Conservation (phyloP, 1,284 basidiomycete species). For the Tetrapyrgos nigripes region DNA sequence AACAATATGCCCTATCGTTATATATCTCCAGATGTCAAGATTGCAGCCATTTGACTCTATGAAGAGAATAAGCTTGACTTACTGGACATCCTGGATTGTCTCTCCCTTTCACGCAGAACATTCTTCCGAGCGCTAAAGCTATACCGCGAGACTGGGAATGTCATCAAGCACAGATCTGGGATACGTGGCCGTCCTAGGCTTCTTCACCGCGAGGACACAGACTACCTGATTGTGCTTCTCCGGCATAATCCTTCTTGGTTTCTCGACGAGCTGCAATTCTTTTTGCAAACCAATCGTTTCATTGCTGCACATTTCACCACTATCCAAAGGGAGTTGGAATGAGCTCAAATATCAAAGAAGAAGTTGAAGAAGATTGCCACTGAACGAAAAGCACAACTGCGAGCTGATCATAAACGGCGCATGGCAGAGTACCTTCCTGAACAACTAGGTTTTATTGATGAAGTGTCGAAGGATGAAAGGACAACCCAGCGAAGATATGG, state of each 20-base stretch:
- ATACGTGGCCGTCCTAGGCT: conserved; percentile 21
- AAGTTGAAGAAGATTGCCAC: conserved; percentile 14
- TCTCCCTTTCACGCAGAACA: conserved; percentile 23
- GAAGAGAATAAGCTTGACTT: conserved; percentile 23
- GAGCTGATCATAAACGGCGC: conserved; percentile 10
- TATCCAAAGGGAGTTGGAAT: conserved; percentile 26
- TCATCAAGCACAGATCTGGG: conserved; percentile 19
- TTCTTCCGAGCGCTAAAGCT: conserved; percentile 30
- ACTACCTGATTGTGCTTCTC: conserved; percentile 32
- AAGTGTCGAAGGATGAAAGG: conserved; percentile 26
- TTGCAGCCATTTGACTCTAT: conserved; percentile 32
- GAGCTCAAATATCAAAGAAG: neutral
- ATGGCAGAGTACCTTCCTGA: conserved; percentile 20
- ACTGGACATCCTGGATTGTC: conserved; percentile 27
- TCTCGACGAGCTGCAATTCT: conserved; percentile 33
- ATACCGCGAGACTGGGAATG: conserved; percentile 31
- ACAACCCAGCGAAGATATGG: conserved; percentile 19
- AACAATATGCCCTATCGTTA: neutral
- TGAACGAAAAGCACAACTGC: conserved; percentile 20
- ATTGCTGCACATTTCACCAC: conserved; percentile 34
- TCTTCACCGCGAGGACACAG: conserved; percentile 27
- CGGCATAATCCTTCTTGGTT: conserved; percentile 30
- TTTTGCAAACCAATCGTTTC: conserved; percentile 29
- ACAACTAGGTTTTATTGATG: conserved; percentile 25
- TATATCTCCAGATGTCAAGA: conserved; percentile 25